Evolutionary conservation across 2,329 filamentous ascomycete genomes (phyloP).

Genomic region (Xylaria sp.): DNA sequence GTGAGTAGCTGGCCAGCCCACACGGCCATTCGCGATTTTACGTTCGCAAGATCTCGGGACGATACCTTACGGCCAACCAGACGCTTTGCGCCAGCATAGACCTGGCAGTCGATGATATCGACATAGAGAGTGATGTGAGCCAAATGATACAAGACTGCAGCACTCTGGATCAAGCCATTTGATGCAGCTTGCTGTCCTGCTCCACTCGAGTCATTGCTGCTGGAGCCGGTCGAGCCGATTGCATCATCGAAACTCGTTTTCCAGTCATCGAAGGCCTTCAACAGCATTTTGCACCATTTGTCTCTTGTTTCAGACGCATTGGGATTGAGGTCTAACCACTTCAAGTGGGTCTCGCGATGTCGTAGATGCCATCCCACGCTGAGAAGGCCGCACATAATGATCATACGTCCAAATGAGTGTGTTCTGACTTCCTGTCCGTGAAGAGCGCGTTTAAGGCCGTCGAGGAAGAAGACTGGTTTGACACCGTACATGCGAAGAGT

Average conservation of each 20-base stretch:
- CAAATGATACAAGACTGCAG: conserved; percentile 84
- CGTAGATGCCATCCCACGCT: conserved; percentile 94
- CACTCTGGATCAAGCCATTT: conserved; percentile 77
- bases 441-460: conserved; percentile 84
- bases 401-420: conserved; percentile 88
- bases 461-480: conserved; percentile 82
- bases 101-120: conserved; percentile 89
- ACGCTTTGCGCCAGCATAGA: conserved; percentile 82
- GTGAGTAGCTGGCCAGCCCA: conserved; percentile 83
- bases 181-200: conserved; percentile 63
- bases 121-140: conserved; percentile 91
- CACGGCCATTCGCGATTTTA: conserved; percentile 78
- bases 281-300: conserved; percentile 81
- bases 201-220: conserved; percentile 52
- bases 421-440: conserved; percentile 85
- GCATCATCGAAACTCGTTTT: conserved; percentile 83
- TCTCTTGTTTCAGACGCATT: conserved; percentile 71
- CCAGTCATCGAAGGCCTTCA: conserved; percentile 87
- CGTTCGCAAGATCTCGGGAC: conserved; percentile 76
- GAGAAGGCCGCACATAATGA: conserved; percentile 89
- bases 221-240: conserved; percentile 56
- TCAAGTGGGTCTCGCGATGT: conserved; percentile 85
- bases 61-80: conserved; percentile 83
- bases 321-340: conserved; percentile 76
- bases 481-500: conserved; percentile 82